Conservation (phyloP, 345 rosid genomes). For the Populus davidiana region DNA sequence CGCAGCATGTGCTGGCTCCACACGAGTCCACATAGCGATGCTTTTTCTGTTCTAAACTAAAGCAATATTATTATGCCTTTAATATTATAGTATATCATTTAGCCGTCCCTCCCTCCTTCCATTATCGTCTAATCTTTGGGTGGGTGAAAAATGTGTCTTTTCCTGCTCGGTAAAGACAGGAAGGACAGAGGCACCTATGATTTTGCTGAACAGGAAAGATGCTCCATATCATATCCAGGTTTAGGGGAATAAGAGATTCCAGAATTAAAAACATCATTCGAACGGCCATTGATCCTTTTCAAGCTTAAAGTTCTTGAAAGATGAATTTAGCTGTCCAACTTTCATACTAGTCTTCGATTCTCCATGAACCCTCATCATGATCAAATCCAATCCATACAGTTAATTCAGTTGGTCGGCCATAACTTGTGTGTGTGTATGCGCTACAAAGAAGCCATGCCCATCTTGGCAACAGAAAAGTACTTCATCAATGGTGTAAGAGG, state of each 20-base stretch:
- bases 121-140: not conserved
- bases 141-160: constrained; percentile 2
- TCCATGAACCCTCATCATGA: constrained; percentile 4
- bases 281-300: not conserved
- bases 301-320: not conserved
- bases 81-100: constrained; percentile 5
- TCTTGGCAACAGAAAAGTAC: not conserved
- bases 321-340: not conserved
- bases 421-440: not conserved
- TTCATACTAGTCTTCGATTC: not conserved
- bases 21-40: constrained; percentile 97
- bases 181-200: not conserved
- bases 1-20: constrained; percentile 97
- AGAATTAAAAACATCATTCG: not conserved
- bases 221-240: constrained; percentile 31
- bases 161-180: constrained; percentile 23
- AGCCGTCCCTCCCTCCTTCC: not conserved
- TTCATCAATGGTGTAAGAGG: not conserved
- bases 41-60: no score
- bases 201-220: constrained; percentile 17
- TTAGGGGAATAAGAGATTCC: constrained; percentile 31
- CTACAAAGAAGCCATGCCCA: not conserved
- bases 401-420: constrained; percentile 32
- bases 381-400: constrained; percentile 15
- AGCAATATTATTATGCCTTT: not conserved